phyloP scores from a whole-genome alignment of 2,329 filamentous ascomycete genomes.

The Cytospora piceae region DNA sequence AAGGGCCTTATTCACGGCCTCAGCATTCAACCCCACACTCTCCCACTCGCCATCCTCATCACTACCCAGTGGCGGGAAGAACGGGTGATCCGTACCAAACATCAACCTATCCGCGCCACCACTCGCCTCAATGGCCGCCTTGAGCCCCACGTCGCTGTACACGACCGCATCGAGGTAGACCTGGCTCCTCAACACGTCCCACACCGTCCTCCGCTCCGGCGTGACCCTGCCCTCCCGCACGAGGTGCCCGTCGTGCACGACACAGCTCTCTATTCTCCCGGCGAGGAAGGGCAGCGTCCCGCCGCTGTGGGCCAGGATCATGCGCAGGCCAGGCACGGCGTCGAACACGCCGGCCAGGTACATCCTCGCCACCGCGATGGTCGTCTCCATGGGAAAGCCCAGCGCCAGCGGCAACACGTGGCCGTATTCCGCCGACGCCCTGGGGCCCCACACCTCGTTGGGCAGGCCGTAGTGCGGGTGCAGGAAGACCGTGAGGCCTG shows the following conservation, averaged over 20 bases:
- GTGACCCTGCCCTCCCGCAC: slow-evolving; percentile 63
- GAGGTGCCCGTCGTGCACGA: slow-evolving; percentile 79
- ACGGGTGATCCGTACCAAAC: slow-evolving; percentile 84
- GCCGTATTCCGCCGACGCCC: slow-evolving; percentile 71
- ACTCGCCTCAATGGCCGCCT: slow-evolving; percentile 68
- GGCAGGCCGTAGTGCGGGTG: slow-evolving; percentile 93
- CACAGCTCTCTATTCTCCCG: slow-evolving; percentile 85
- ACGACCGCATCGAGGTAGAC: slow-evolving; percentile 88
- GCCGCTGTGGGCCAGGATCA: slow-evolving; percentile 86
- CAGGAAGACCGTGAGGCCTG: slow-evolving; percentile 72
- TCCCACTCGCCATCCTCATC: slow-evolving; percentile 70
- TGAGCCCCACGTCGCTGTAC: slow-evolving; percentile 74
- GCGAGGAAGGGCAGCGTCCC: slow-evolving; percentile 88
- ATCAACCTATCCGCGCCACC: slow-evolving; percentile 71
- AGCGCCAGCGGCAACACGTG: slow-evolving; percentile 85
- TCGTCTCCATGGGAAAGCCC: slow-evolving; percentile 91
- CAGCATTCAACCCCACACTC: slow-evolving; percentile 60
- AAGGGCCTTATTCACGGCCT: slow-evolving; percentile 35
- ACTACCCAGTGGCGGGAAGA: slow-evolving; percentile 74
- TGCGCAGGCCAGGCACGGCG: slow-evolving; percentile 66
- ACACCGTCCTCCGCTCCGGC: slow-evolving; percentile 53
- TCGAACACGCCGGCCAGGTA: slow-evolving; percentile 86
- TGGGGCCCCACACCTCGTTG: slow-evolving; percentile 75
- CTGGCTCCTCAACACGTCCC: slow-evolving; percentile 67
- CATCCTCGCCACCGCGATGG: slow-evolving; percentile 87